phyloP scores from a whole-genome alignment of 305 asterid genomes.

The Solanum hybrid region DNA sequence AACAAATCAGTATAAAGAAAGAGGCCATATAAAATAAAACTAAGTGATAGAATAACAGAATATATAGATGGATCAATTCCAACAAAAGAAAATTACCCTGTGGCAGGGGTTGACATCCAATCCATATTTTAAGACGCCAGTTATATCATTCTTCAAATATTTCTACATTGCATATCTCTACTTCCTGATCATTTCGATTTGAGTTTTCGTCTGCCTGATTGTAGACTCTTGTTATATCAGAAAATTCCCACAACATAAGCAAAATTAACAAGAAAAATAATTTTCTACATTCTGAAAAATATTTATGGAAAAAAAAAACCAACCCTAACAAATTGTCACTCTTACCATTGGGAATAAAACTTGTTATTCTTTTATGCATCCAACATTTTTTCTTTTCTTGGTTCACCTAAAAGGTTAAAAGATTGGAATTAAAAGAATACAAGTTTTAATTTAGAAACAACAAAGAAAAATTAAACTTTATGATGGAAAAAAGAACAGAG shows the following conservation, averaged over 20 bases:
- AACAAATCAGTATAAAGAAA: too few species aligned
- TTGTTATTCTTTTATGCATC: too few species aligned
- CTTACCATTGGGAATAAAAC: too few species aligned
- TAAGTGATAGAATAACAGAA: not conserved
- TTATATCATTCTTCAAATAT: constrained; percentile 61
- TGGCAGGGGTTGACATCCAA: constrained; percentile 51
- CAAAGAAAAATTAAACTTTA: too few species aligned
- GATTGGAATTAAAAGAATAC: not conserved
- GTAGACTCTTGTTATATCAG: constrained; percentile 46
- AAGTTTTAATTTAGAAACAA: not conserved
- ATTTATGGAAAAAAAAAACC: too few species aligned
- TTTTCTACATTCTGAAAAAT: too few species aligned
- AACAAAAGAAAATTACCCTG: constrained; percentile 35
- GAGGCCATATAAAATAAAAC: too few species aligned
- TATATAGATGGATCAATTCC: not conserved
- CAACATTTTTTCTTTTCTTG: too few species aligned
- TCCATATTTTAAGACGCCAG: constrained; percentile 55
- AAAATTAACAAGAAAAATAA: not conserved
- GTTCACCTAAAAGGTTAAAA: not conserved
- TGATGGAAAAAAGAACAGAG: not conserved
- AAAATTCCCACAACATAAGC: not conserved
- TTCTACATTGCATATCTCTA: constrained; percentile 68
- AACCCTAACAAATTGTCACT: too few species aligned
- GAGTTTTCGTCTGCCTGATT: constrained; percentile 38
- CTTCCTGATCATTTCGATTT: constrained; percentile 52